These are phyloP conservation scores for Benincasa hispida DNA, from an alignment of 306 rosid genomes.

Conservation along the genomic window DNA sequence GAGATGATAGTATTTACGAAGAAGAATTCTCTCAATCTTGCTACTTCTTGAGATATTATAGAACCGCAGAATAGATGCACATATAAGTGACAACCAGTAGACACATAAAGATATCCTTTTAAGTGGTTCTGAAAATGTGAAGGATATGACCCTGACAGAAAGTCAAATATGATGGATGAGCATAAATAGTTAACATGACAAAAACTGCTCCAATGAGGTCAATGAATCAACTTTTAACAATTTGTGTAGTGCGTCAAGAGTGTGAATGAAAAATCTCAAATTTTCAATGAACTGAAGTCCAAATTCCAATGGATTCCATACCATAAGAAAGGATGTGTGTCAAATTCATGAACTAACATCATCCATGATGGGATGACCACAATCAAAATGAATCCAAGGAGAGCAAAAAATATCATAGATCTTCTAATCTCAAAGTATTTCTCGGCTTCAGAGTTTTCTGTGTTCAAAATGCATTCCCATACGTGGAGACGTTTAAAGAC, in stretches of 20 bases:
- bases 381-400: slow-evolving; percentile 53
- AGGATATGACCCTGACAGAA: slow-evolving; percentile 75
- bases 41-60: slow-evolving; percentile 84
- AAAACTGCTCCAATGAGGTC: not conserved
- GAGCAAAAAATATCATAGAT: slow-evolving; percentile 46
- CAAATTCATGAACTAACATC: slow-evolving; percentile 68
- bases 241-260: not conserved
- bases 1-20: slow-evolving; percentile 88
- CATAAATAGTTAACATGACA: slow-evolving; percentile 6
- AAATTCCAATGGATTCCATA: slow-evolving; percentile 19
- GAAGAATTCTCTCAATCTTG: slow-evolving; percentile 89
- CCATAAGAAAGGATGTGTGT: slow-evolving; percentile 67
- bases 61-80: slow-evolving; percentile 59
- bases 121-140: slow-evolving; percentile 70
- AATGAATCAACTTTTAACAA: not conserved
- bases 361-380: slow-evolving; percentile 69
- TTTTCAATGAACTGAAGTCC: not conserved
- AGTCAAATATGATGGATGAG: slow-evolving; percentile 6
- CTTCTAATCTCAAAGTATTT: slow-evolving; percentile 38
- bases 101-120: slow-evolving; percentile 65
- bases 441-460: slow-evolving; percentile 32
- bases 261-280: not conserved
- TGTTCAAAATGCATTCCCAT: slow-evolving; percentile 42
- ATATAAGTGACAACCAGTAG: slow-evolving; percentile 62
- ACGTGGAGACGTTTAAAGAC: slow-evolving; percentile 48